These are phyloP conservation scores for Aspergillus flavus DNA, from an alignment of 2,329 filamentous ascomycete species.

Conservation along the genomic window DNA sequence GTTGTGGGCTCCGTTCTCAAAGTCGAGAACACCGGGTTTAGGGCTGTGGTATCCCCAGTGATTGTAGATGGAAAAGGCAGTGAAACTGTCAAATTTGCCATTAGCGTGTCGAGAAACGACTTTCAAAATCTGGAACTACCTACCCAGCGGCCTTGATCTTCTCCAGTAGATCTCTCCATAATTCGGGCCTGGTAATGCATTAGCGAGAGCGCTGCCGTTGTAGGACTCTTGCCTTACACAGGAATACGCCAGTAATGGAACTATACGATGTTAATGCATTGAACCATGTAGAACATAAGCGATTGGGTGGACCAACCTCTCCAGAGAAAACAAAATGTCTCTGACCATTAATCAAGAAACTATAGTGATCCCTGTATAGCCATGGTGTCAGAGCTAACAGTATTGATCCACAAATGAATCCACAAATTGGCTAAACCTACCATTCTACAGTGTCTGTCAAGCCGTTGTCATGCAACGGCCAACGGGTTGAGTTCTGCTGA, in stretches of 20 bases:
- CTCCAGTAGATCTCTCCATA: conserved; percentile 55
- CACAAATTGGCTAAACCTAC: neutral
- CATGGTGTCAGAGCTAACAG: neutral
- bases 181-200: conserved; percentile 34
- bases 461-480: conserved; percentile 54
- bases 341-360: conserved; percentile 55
- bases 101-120: neutral
- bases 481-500: conserved; percentile 28
- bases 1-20: conserved; percentile 56
- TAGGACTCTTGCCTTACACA: conserved; percentile 27
- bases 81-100: conserved; percentile 34
- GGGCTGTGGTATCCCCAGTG: conserved; percentile 55
- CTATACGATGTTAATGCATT: conserved; percentile 2
- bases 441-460: conserved; percentile 52
- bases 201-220: neutral
- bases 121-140: neutral
- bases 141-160: conserved; percentile 54
- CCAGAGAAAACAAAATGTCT: conserved; percentile 57
- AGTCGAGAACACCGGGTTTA: conserved; percentile 51
- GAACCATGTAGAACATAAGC: no score
- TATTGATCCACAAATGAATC: neutral
- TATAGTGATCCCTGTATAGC: conserved; percentile 51
- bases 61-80: conserved; percentile 51
- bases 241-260: conserved; percentile 58
- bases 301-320: conserved; percentile 31